Conservation (phyloP, 2,329 filamentous ascomycete genomes). For the Fusarium cicatricum region DNA sequence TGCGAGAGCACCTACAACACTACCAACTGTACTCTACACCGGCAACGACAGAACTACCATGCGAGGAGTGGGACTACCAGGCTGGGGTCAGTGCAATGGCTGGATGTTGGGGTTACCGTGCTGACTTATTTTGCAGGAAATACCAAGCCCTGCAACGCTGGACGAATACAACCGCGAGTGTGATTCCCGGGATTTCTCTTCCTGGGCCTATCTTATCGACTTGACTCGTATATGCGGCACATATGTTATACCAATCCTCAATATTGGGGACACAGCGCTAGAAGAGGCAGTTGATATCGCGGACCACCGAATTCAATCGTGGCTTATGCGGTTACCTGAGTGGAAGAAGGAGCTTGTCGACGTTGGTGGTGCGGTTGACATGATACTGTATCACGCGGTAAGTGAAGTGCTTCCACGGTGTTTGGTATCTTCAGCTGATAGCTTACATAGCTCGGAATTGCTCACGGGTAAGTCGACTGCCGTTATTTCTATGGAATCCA, state of each 20-base stretch:
- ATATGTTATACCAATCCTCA: slow-evolving; percentile 25
- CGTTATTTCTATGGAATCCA: neutral
- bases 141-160: slow-evolving; percentile 25
- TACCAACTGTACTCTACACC: slow-evolving; percentile 14
- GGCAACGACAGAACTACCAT: slow-evolving; percentile 34
- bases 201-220: slow-evolving; percentile 36
- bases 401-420: slow-evolving; percentile 1
- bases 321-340: slow-evolving; percentile 26
- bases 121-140: slow-evolving; percentile 18
- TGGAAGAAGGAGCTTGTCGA: slow-evolving; percentile 28
- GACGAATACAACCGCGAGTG: slow-evolving; percentile 20
- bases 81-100: slow-evolving; percentile 16
- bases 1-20: slow-evolving; percentile 17
- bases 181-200: slow-evolving; percentile 18
- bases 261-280: neutral
- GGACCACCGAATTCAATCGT: slow-evolving; percentile 22
- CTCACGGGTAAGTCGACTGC: slow-evolving; percentile 30
- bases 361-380: slow-evolving; percentile 28
- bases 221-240: slow-evolving; percentile 33
- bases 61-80: slow-evolving; percentile 39
- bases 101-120: neutral
- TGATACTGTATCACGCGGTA: slow-evolving; percentile 39
- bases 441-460: slow-evolving; percentile 25
- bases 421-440: slow-evolving; percentile 13
- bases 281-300: slow-evolving; percentile 21